A percentile compares a stretch with the other conserved stretches of the same genome.
These are phyloP conservation scores for Podaxis rugospora DNA, from an alignment of 768 basidiomycete species.

Conservation along the genomic window DNA sequence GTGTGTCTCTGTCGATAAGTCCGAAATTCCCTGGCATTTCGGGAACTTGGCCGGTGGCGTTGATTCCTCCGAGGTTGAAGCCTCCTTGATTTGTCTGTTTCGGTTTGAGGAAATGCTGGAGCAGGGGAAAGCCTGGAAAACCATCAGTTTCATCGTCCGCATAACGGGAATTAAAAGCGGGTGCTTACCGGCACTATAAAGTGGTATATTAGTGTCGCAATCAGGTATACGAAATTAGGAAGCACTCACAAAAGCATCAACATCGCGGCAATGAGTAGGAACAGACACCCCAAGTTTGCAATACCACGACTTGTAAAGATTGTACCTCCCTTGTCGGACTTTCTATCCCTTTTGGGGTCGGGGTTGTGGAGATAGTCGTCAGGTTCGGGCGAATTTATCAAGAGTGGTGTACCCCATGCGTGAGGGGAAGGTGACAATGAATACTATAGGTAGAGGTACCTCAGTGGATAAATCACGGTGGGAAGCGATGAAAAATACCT, in stretches of 20 bases:
- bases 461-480: neutral
- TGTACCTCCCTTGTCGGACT: constrained; percentile 50
- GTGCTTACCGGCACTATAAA: constrained; percentile 33
- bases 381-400: constrained; percentile 41
- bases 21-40: constrained; percentile 49
- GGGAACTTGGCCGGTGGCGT: constrained; percentile 65
- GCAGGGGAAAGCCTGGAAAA: constrained; percentile 42
- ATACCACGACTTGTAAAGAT: constrained; percentile 62
- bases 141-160: too few species aligned
- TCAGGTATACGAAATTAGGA: neutral
- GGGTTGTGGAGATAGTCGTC: constrained; percentile 68
- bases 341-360: constrained; percentile 47
- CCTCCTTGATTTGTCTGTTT: constrained; percentile 42
- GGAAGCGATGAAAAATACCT: neutral
- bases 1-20: constrained; percentile 75
- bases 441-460: constrained; percentile 22
- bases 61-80: constrained; percentile 72
- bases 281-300: constrained; percentile 63
- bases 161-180: too few species aligned
- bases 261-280: constrained; percentile 44
- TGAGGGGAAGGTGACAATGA: constrained; percentile 41
- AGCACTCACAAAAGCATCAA: constrained; percentile 54
- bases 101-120: constrained; percentile 39
- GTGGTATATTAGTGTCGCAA: neutral
- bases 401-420: constrained; percentile 44